These are phyloP conservation scores for Xeromyces bisporus DNA, from an alignment of 495 filamentous ascomycete species.

Conservation along the genomic window DNA sequence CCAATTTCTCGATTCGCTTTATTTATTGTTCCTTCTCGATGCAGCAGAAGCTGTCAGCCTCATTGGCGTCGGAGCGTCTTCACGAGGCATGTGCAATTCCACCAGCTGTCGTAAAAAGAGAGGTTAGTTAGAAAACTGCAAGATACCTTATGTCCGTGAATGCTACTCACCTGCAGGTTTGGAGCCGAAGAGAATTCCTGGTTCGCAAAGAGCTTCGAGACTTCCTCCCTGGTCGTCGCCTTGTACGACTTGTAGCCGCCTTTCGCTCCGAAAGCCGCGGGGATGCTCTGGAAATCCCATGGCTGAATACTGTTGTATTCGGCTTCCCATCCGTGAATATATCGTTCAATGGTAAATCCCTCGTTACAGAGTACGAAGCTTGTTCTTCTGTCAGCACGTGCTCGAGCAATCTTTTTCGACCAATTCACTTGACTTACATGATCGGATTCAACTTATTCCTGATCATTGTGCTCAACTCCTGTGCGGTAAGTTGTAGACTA, in stretches of 20 bases:
- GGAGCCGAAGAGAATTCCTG: conserved; percentile 39
- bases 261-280: conserved; percentile 49
- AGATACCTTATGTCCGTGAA: not conserved
- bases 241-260: conserved; percentile 45
- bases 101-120: conserved; percentile 45
- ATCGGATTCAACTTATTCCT: conserved; percentile 61
- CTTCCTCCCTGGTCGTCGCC: conserved; percentile 52
- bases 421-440: conserved; percentile 33
- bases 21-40: conserved; percentile 50
- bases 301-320: conserved; percentile 62
- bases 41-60: conserved; percentile 47
- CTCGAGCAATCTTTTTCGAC: not conserved
- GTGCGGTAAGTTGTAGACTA: conserved; percentile 66
- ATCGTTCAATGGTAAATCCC: conserved; percentile 40
- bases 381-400: not conserved
- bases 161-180: conserved; percentile 25
- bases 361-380: conserved; percentile 46
- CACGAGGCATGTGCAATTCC: conserved; percentile 69
- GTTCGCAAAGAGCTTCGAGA: conserved; percentile 50
- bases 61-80: conserved; percentile 59
- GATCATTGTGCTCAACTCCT: conserved; percentile 79
- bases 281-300: conserved; percentile 58
- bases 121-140: conserved; percentile 1
- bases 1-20: too few relatives aligned
- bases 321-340: conserved; percentile 47